Evolutionary conservation across 2,329 filamentous ascomycete species (phyloP).

Genomic region (Setomelanomma holmii): DNA sequence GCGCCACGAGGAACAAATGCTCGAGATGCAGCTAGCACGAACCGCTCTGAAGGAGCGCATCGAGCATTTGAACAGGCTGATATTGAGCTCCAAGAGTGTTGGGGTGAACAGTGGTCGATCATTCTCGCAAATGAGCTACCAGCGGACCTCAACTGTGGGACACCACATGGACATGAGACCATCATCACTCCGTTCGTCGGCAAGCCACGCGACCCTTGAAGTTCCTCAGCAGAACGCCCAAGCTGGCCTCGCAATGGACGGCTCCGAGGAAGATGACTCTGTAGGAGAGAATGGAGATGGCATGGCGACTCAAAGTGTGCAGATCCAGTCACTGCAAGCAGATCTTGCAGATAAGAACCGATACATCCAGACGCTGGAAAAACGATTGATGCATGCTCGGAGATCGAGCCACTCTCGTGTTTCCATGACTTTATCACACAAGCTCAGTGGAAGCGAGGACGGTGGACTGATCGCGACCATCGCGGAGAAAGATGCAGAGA

Average conservation of each 20-base stretch:
- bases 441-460: conserved; percentile 73
- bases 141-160: conserved; percentile 51
- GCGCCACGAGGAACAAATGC: conserved; percentile 94
- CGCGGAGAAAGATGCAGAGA: conserved; percentile 90
- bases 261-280: conserved; percentile 56
- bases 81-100: conserved; percentile 92
- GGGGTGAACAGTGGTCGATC: conserved; percentile 75
- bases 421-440: conserved; percentile 74
- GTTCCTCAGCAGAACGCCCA: conserved; percentile 38
- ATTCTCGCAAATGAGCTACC: conserved; percentile 51
- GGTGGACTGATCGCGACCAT: conserved; percentile 75
- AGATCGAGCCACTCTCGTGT: conserved; percentile 88
- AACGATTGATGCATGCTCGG: conserved; percentile 86
- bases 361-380: conserved; percentile 93
- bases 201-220: conserved; percentile 51
- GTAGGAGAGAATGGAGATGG: conserved; percentile 86
- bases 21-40: conserved; percentile 96
- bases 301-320: conserved; percentile 79
- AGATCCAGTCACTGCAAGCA: conserved; percentile 90
- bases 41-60: conserved; percentile 97
- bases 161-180: conserved; percentile 51
- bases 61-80: conserved; percentile 92
- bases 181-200: conserved; percentile 56
- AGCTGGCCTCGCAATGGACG: conserved; percentile 38
- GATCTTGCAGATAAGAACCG: conserved; percentile 96